These are phyloP conservation scores for Fusarium mangiferae DNA, from an alignment of 2,329 filamentous ascomycete species.

Conservation along the genomic window DNA sequence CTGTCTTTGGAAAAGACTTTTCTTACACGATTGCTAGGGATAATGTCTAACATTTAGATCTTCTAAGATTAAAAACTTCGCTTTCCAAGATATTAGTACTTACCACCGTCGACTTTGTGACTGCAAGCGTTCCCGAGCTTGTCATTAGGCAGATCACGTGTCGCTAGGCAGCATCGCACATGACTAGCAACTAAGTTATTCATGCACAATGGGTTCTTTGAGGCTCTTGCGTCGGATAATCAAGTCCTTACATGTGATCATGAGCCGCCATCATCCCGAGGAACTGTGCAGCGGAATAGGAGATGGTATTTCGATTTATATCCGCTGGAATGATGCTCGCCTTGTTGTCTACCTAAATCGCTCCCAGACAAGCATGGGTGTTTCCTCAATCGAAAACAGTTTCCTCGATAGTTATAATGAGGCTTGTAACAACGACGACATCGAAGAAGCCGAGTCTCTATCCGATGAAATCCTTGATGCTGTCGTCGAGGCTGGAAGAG, in stretches of 20 bases:
- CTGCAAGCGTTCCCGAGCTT: too few relatives aligned
- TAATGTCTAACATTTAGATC: fast-evolving
- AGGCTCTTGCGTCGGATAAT: background rate
- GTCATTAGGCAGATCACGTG: background rate
- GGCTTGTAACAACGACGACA: fast-evolving
- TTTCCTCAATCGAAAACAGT: background rate
- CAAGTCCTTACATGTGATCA: background rate
- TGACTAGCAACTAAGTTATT: too few relatives aligned
- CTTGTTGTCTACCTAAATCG: background rate
- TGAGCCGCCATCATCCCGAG: background rate
- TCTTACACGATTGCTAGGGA: background rate
- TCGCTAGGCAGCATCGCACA: background rate
- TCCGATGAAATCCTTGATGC: background rate
- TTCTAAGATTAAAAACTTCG: fast-evolving
- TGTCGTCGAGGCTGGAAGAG: background rate
- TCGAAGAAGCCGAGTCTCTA: background rate
- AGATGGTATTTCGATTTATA: background rate
- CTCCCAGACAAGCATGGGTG: background rate
- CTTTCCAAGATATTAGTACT: fast-evolving
- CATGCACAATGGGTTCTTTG: background rate
- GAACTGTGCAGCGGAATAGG: background rate
- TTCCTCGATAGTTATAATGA: background rate
- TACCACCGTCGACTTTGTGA: fast-evolving
- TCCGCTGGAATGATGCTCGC: background rate
- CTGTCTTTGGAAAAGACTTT: background rate